These are phyloP conservation scores for Fonsecaea nubica DNA, from an alignment of 2,329 filamentous ascomycete genomes.

Conservation along the genomic window DNA sequence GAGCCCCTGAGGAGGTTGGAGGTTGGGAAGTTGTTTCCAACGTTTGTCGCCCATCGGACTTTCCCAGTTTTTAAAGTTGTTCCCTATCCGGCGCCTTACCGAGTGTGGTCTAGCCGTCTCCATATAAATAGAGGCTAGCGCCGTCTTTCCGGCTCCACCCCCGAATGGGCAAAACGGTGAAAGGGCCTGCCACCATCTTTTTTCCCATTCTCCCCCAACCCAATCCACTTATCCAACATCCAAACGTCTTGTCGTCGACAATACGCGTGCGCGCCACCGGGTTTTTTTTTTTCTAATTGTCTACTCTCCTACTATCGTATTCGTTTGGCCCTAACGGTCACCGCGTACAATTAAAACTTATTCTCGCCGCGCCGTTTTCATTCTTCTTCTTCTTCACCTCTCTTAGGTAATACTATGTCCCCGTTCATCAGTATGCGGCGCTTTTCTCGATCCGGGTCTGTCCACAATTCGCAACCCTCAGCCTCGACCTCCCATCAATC, in stretches of 20 bases:
- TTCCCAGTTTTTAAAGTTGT: background rate
- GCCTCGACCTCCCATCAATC: constrained; percentile 17
- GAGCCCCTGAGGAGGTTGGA: background rate
- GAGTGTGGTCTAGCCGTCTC: background rate
- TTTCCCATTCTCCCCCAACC: constrained; percentile 1
- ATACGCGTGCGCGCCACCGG: background rate
- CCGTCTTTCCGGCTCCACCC: background rate
- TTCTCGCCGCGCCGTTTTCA: background rate
- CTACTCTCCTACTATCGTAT: constrained; percentile 2
- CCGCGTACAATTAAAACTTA: background rate
- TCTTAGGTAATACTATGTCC: constrained; percentile 28
- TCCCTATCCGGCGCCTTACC: background rate
- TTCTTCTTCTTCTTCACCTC: constrained; percentile 14
- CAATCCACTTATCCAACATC: constrained; percentile 5
- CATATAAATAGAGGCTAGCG: constrained; percentile 10
- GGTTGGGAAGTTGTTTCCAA: background rate
- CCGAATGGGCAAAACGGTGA: background rate
- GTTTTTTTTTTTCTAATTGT: background rate
- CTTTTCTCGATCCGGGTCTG: constrained; percentile 32
- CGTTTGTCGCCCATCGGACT: background rate
- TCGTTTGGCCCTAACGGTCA: background rate
- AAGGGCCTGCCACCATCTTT: constrained; percentile 26
- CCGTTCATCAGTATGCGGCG: constrained; percentile 35
- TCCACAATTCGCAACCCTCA: constrained; percentile 29
- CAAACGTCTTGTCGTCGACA: constrained; percentile 13